phyloP scores from a whole-genome alignment of 1,284 basidiomycete species.

The Megacollybia platyphylla region DNA sequence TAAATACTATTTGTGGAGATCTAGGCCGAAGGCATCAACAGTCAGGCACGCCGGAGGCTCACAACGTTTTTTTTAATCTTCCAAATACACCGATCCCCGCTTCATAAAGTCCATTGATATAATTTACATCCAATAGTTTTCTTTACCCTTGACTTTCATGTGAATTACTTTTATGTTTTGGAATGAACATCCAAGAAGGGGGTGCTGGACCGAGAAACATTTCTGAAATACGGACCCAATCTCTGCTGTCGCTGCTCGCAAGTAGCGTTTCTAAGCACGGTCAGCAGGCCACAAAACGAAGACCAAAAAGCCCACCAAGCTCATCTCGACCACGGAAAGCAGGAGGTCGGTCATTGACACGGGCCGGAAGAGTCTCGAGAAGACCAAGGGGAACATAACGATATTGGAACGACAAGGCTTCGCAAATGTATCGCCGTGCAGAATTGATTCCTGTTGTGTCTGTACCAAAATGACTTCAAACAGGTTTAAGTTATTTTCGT shows the following conservation, averaged over 20 bases:
- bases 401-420: constrained; percentile 90
- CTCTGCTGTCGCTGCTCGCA: constrained; percentile 68
- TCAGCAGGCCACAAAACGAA: neutral
- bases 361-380: constrained; percentile 73
- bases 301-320: constrained; percentile 36
- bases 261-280: constrained; percentile 61
- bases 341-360: constrained; percentile 86
- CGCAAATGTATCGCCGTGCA: constrained; percentile 89
- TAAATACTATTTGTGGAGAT: neutral
- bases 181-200: constrained; percentile 31
- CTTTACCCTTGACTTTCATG: constrained; percentile 29
- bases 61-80: no score
- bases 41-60: neutral
- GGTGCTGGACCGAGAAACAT: constrained; percentile 67
- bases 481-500: constrained; percentile 1
- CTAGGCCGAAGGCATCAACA: neutral
- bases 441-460: constrained; percentile 88
- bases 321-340: constrained; percentile 80
- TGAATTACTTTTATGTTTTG: constrained; percentile 41
- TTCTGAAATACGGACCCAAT: constrained; percentile 93
- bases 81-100: no score
- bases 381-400: constrained; percentile 91
- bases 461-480: constrained; percentile 70
- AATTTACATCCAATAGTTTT: neutral
- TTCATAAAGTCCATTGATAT: no score